Evolutionary conservation across 1,284 basidiomycete species (phyloP), one percentile per base, ranked within the genome.

Genomic region (Trametes versicolor): DNA sequence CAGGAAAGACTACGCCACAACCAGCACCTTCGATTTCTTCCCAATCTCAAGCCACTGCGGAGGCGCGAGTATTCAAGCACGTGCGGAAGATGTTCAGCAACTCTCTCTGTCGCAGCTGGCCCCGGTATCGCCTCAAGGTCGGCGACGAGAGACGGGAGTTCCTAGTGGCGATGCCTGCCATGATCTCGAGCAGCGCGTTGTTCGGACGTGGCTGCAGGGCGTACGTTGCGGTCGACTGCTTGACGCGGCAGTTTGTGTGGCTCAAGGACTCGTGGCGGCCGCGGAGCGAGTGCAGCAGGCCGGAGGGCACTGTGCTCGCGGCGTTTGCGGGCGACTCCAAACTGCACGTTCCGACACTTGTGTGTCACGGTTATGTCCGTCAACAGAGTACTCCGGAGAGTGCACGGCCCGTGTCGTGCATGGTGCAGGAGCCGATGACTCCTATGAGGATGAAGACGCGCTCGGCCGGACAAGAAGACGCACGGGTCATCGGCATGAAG

Each of bases 211-310:
- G 32, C 12, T 58, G 50, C 25, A 54, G 56, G 10, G 32, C 41
- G 21, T 65, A 50, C 51, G 37, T 65, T 12, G 64, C 60, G 21
- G 50, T 54, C 19, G 60, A 65, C 39, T 23, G 43, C 54, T 15
- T 17, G 12, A 48, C 37, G n/a, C 25, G 10, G 4, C n/a, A 48
- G 36, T 54, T 67, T 23, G 61, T 63, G 8, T 63, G 60, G 36
- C 59, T 67, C 23, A 63, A 63, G 54, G 65, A 63, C 23, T 37
- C 54, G 4, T 67, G 65, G 65, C 51, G 65, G 25, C 32, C 25
- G 25, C 2, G 9, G 5, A 10, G 7, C 19, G 36, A 37, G 27
- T 41, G 57, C 36, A 45, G 48, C 29, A 15, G 9, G 19, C 29
- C 39, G 13, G 60, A 62, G 15, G 57, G 65, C 3, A 58, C 54